Evolutionary conservation across 345 rosid species (phyloP).

Genomic region (Pugionium cornutum): DNA sequence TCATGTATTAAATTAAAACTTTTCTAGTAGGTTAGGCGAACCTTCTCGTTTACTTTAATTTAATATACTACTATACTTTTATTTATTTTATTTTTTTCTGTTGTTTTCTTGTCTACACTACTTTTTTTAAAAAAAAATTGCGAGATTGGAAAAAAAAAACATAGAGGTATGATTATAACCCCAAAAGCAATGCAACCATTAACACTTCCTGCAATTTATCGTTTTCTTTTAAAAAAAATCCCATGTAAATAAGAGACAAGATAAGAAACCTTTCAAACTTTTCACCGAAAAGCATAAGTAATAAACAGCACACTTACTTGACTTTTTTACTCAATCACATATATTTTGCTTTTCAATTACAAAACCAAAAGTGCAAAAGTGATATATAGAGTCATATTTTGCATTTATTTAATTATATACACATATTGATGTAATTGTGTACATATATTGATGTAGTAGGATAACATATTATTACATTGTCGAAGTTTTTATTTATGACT

Average conservation of each 20-base stretch:
- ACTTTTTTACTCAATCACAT: slow-evolving; percentile 33
- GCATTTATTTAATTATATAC: not conserved
- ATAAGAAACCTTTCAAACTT: slow-evolving; percentile 34
- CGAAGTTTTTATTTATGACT: not conserved
- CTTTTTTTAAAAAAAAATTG: not conserved
- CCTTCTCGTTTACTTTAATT: slow-evolving; percentile 7
- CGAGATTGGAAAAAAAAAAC: slow-evolving; percentile 15
- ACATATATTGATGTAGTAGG: too few relatives aligned
- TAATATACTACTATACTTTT: not conserved
- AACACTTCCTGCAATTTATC: slow-evolving; percentile 29
- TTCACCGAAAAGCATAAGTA: slow-evolving; percentile 45
- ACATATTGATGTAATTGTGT: not conserved
- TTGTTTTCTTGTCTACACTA: slow-evolving; percentile 7
- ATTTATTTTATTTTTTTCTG: not conserved
- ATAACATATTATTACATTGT: not conserved
- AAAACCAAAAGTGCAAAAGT: not conserved
- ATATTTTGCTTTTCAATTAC: slow-evolving; percentile 14
- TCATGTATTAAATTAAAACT: not conserved
- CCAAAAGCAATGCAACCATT: slow-evolving; percentile 42
- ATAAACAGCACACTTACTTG: slow-evolving; percentile 41
- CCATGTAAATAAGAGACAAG: slow-evolving; percentile 28
- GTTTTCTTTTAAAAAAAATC: not conserved
- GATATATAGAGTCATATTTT: not conserved
- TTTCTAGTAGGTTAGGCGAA: slow-evolving; percentile 15
- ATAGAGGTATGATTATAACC: slow-evolving; percentile 39